Base-by-base conservation (phyloP, 768 basidiomycete species). In the Hortiboletus campestris region DNA sequence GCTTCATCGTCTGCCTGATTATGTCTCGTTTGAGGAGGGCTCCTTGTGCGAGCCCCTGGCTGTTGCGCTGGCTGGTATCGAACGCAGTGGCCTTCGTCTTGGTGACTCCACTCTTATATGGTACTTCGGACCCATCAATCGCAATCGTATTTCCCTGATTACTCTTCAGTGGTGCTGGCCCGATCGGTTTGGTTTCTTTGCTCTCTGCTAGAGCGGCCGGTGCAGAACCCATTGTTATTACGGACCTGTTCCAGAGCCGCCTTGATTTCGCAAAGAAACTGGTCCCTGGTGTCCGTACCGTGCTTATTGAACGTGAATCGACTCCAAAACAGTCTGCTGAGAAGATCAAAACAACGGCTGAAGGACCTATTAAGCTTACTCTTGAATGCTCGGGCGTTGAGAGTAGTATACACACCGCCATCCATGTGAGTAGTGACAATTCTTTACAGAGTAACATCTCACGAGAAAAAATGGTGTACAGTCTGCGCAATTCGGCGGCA, bases 171-270 rank as follows among this genome's bases (percentile, higher is more conserved):
- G 85, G 85, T 52, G 83, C 85, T 22, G 85, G 85, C 17, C 85
- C 86, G 3, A 87, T 88, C 51, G 85, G 85, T 17, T 74, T 87
- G 20, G 73, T 83, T 25, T 75, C 85, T 17, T 74, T 87, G 19
- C 76, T 87, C 31, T 81, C 85, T 47, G 83, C 84, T 8, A 76
- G 83, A 43, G 85, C 86, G 45, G 85, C 85, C 40, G 85, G 85
- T 8, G 86, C 85, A 16, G 84, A 86, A 53, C 85, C 85, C 7
- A 80, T 87, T 56, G 75, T 87, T 46, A 86, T 87, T 38, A 87
- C 85, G 13, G 85, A 87, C 64, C 73, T 87, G 46, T 78, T 86
- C 67, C 80, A 84, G 62, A 83, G 75, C 54, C 82, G 85, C 20
- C 75, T 87, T 13, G 84, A 85, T 61, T 86, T 87, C 47, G 86